Evolutionary conservation across 805 yeast genomes (phyloP).

Genomic region (Ogataea sp.): DNA sequence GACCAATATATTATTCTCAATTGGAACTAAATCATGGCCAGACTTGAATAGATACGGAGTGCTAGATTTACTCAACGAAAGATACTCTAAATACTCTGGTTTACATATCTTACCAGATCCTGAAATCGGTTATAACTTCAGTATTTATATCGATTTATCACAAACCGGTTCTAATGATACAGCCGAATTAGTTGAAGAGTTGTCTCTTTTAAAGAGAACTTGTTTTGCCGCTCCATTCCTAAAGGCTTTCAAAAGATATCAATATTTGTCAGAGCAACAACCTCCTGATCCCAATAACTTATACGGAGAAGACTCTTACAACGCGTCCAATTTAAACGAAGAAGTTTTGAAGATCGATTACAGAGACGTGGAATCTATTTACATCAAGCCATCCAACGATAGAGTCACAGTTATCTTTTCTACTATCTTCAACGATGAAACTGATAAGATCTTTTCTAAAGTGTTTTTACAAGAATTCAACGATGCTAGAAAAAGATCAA

Average conservation of each 20-base stretch:
- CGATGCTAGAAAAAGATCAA: conserved; percentile 90
- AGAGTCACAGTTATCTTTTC: conserved; percentile 95
- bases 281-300: conserved; percentile 32
- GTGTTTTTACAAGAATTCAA: conserved; percentile 90
- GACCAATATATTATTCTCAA: conserved; percentile 54
- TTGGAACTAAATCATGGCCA: conserved; percentile 68
- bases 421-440: conserved; percentile 91
- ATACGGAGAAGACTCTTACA: conserved; percentile 29
- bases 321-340: conserved; percentile 33
- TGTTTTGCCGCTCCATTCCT: conserved; percentile 92
- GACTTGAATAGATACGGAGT: conserved; percentile 69
- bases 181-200: conserved; percentile 46
- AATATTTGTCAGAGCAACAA: conserved; percentile 42
- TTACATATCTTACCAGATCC: conserved; percentile 19
- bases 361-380: conserved; percentile 90
- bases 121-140: conserved; percentile 79
- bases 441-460: conserved; percentile 86
- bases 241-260: conserved; percentile 74
- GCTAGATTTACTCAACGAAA: conserved; percentile 39
- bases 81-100: conserved; percentile 38
- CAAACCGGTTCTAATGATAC: conserved; percentile 32
- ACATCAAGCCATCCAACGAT: conserved; percentile 85
- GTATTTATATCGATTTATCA: conserved; percentile 58
- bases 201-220: conserved; percentile 75
- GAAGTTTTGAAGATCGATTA: conserved; percentile 67